Conservation (phyloP, 164 flowering plant species). For the Paratinospora sagittata region DNA sequence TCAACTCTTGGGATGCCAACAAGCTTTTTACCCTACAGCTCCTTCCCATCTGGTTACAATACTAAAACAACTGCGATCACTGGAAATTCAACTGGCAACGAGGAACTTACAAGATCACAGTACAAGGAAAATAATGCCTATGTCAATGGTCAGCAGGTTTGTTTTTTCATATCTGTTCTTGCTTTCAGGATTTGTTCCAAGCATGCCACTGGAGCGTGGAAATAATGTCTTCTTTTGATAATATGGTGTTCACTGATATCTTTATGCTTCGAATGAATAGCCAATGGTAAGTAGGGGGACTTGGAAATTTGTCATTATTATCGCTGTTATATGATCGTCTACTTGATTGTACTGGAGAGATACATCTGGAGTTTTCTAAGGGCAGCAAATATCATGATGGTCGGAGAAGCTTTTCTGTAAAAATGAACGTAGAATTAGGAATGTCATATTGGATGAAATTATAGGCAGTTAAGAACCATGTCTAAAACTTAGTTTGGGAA, state of each 20-base stretch:
- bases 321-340: neutral
- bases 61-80: constrained; percentile 45
- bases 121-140: constrained; percentile 74
- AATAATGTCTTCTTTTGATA: neutral
- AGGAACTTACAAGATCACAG: constrained; percentile 56
- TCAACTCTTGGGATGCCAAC: constrained; percentile 51
- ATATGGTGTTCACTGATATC: neutral
- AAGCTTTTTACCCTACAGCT: constrained; percentile 61
- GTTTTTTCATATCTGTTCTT: constrained; percentile 8
- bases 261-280: neutral
- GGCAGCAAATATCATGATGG: too few species aligned
- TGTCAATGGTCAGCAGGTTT: constrained; percentile 76
- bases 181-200: neutral
- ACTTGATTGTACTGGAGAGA: neutral
- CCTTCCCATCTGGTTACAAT: constrained; percentile 56
- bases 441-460: too few species aligned
- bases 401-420: too few species aligned
- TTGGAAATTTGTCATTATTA: neutral
- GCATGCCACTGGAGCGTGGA: neutral
- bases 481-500: too few species aligned
- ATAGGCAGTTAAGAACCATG: too few species aligned
- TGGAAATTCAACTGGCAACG: constrained; percentile 55
- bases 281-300: too few species aligned
- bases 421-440: too few species aligned
- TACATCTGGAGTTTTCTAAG: too few species aligned